Percentiles rank a stretch among this genome's conserved stretches.
Conservation (phyloP, 1,284 basidiomycete genomes). For the Trametes hirsuta region DNA sequence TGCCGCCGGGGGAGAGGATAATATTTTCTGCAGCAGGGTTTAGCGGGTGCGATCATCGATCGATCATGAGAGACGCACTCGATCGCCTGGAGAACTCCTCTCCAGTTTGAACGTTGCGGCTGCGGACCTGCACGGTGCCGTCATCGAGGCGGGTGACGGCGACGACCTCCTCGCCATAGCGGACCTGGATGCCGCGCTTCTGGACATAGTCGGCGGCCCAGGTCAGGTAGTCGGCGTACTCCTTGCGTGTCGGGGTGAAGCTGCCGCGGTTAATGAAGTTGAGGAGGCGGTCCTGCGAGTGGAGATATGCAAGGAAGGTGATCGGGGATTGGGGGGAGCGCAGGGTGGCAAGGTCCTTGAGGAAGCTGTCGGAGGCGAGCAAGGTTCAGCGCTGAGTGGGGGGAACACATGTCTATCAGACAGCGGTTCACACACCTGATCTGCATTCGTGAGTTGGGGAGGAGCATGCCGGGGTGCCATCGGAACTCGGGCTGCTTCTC, state of each 20-base stretch:
- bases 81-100: slow-evolving; percentile 39
- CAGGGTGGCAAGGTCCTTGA: slow-evolving; percentile 64
- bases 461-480: slow-evolving; percentile 65
- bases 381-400: slow-evolving; percentile 15
- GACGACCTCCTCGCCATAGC: slow-evolving; percentile 54
- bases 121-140: slow-evolving; percentile 44
- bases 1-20: slow-evolving; percentile 57
- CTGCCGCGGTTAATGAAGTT: slow-evolving; percentile 45
- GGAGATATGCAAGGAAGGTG: slow-evolving; percentile 61
- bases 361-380: slow-evolving; percentile 41
- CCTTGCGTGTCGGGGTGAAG: slow-evolving; percentile 42
- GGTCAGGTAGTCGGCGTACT: slow-evolving; percentile 60
- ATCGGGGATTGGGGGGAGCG: slow-evolving; percentile 58
- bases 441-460: slow-evolving; percentile 61
- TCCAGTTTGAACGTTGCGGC: slow-evolving; percentile 40
- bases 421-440: slow-evolving; percentile 45
- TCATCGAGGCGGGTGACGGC: slow-evolving; percentile 39
- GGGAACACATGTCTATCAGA: slow-evolving; percentile 3
- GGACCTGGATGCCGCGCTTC: slow-evolving; percentile 46
- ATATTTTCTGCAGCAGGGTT: slow-evolving; percentile 41
- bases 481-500: slow-evolving; percentile 52
- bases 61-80: slow-evolving; percentile 39
- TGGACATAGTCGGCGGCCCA: slow-evolving; percentile 55
- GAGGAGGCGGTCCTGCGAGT: slow-evolving; percentile 52
- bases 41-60: slow-evolving; percentile 12